Evolutionary conservation across 2,329 filamentous ascomycete species (phyloP).

Genomic region (Epichloe typhina): DNA sequence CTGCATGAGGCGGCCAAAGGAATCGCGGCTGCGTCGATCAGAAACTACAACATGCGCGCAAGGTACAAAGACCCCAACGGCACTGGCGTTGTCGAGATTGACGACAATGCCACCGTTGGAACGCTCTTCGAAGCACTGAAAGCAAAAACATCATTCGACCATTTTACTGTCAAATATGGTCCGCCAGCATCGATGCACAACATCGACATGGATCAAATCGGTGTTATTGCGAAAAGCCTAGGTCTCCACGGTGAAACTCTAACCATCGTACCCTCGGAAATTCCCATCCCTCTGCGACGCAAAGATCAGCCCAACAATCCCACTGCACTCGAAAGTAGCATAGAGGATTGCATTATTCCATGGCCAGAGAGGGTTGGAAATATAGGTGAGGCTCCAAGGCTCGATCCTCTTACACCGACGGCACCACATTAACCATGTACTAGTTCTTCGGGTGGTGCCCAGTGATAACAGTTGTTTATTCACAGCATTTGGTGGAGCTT

Average conservation of each 20-base stretch:
- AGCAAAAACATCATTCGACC: constrained; percentile 47
- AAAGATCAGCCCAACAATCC: background rate
- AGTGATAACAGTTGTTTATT: constrained; percentile 96
- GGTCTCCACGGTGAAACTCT: constrained; percentile 37
- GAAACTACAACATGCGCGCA: constrained; percentile 44
- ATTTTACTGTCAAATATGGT: constrained; percentile 70
- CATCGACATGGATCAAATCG: constrained; percentile 44
- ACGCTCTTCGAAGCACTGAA: constrained; percentile 48
- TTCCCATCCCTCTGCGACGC: background rate
- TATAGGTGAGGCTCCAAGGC: constrained; percentile 26
- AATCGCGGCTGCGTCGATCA: no score
- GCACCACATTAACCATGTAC: background rate
- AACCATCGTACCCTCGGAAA: constrained; percentile 26
- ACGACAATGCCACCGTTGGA: constrained; percentile 52
- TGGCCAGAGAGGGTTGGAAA: constrained; percentile 38
- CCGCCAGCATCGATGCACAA: constrained; percentile 56
- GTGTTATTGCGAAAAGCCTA: constrained; percentile 33
- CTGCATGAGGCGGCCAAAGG: no score
- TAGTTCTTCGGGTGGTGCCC: constrained; percentile 83
- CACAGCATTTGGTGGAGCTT: constrained; percentile 68
- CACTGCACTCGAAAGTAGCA: constrained; percentile 4
- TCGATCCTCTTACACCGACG: background rate
- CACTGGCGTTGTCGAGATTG: constrained; percentile 54
- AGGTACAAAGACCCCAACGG: constrained; percentile 65
- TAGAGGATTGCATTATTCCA: constrained; percentile 26